Evolutionary conservation across 768 basidiomycete genomes (phyloP).

Genomic region (Amanita subjunquillea): DNA sequence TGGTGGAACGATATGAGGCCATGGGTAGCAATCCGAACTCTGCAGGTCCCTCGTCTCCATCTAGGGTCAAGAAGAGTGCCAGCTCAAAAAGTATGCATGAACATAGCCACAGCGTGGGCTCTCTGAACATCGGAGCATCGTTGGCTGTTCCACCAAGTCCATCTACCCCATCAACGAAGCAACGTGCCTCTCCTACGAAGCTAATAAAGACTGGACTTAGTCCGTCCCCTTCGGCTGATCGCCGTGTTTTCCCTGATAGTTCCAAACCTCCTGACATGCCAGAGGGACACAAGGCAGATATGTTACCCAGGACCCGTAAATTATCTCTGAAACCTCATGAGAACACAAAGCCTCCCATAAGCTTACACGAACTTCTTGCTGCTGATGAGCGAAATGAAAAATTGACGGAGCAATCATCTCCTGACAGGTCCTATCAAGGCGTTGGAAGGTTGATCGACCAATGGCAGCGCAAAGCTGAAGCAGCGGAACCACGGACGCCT

Average conservation of each 20-base stretch:
- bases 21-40: constrained; percentile 33
- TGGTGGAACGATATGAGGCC: constrained; percentile 76
- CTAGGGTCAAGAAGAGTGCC: constrained; percentile 7
- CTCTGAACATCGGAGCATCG: constrained; percentile 5
- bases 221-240: neutral
- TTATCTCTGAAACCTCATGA: constrained; percentile 19
- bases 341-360: constrained; percentile 9
- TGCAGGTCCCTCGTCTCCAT: constrained; percentile 20
- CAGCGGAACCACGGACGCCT: constrained; percentile 25
- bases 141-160: neutral
- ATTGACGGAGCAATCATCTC: constrained; percentile 38
- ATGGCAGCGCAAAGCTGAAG: constrained; percentile 74
- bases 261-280: neutral
- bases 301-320: constrained; percentile 15
- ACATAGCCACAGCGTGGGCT: constrained; percentile 2
- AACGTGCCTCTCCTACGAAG: constrained; percentile 4
- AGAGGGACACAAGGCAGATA: constrained; percentile 3
- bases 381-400: constrained; percentile 7
- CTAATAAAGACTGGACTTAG: neutral
- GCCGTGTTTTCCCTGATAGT: neutral
- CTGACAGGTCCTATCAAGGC: constrained; percentile 72
- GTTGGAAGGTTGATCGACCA: constrained; percentile 80
- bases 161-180: neutral
- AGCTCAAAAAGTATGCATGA: neutral
- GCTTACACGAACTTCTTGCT: constrained; percentile 10